These are phyloP conservation scores for Rhizophagus clarus DNA, from an alignment of 192 early-diverging fungal genomes.

Conservation along the genomic window DNA sequence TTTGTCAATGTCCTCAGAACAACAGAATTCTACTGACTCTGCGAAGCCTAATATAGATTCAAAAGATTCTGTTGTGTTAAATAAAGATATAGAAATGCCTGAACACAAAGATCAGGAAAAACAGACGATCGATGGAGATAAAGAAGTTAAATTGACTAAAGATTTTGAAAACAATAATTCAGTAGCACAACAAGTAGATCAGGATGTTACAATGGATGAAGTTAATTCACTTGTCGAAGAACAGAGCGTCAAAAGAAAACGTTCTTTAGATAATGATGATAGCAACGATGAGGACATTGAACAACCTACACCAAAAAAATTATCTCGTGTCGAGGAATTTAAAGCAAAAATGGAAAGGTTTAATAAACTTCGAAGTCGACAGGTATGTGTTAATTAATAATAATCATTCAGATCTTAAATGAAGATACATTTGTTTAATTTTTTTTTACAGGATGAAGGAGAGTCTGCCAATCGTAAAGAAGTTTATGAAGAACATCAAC, in stretches of 20 bases:
- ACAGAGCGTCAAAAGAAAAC: background rate
- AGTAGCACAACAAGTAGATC: background rate
- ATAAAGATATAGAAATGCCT: background rate
- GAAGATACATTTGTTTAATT: background rate
- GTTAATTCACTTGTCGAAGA: background rate
- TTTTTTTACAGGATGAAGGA: slow-evolving; percentile 11
- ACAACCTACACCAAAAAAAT: background rate
- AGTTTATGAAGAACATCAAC: slow-evolving; percentile 74
- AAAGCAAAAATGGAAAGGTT: background rate
- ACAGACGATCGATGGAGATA: background rate
- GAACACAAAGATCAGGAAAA: background rate
- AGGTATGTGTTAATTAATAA: background rate
- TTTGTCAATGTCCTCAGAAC: background rate
- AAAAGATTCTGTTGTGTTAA: background rate
- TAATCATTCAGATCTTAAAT: background rate
- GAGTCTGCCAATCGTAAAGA: slow-evolving; percentile 72
- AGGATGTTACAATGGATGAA: background rate
- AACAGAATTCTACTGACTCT: background rate
- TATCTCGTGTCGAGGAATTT: background rate
- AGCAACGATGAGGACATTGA: background rate
- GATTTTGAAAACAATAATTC: background rate
- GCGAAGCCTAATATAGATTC: background rate
- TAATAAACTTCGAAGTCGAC: background rate
- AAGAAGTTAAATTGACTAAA: background rate
- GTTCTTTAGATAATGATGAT: background rate